Evolutionary conservation across 177 flowering plant genomes (phyloP), one percentile per base, ranked within the genome.

Genomic region (Vitis hybrid): DNA sequence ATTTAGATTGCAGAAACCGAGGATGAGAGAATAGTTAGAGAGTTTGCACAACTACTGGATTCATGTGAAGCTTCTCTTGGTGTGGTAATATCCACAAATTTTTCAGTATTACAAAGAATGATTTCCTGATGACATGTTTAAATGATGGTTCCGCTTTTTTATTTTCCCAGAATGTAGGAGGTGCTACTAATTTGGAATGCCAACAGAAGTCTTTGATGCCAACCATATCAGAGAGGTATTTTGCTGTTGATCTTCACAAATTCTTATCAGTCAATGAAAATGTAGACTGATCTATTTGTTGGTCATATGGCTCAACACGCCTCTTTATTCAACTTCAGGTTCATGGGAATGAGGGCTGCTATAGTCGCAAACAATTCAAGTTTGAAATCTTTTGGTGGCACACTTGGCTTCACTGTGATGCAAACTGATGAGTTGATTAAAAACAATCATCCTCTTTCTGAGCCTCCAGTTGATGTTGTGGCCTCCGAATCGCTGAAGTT

Each of bases 301-400:
- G 39, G 16, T 9, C 16, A 18, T 71, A 45, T 50, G 14, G 61
- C 51, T 20, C n/a, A 19, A 11, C 39, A 19, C 61, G 55, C 18
- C 19, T 59, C 15, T 57, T 58, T 48, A 15, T 69, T 5, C 2
- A 48, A 66, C 16, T 77, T 69, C 80, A 95, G 99, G 83, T 95
- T 95, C 74, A 93, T 91, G 97, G 99, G 97, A 18, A 77, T 95
- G 88, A 91, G 60, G 79, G 91, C 94, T 71, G 97, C 96, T 54
- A 53, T 95, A 50, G 48, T 93, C 39, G 84, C 98, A 22, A 75
- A 73, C 64, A 78, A 81, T 70, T 48, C 81, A 49, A 63, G 68
- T 68, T 79, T 87, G 72, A 78, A 74, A 61, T 74, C 80, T 57
- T 81, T 91, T 68, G 89, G 88, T 66, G 67, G 66, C 63, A 80